A percentile compares a stretch with the other conserved stretches of the same genome.
These are phyloP conservation scores for Ophiostoma quercus DNA, from an alignment of 2,329 filamentous ascomycete genomes.

Conservation along the genomic window DNA sequence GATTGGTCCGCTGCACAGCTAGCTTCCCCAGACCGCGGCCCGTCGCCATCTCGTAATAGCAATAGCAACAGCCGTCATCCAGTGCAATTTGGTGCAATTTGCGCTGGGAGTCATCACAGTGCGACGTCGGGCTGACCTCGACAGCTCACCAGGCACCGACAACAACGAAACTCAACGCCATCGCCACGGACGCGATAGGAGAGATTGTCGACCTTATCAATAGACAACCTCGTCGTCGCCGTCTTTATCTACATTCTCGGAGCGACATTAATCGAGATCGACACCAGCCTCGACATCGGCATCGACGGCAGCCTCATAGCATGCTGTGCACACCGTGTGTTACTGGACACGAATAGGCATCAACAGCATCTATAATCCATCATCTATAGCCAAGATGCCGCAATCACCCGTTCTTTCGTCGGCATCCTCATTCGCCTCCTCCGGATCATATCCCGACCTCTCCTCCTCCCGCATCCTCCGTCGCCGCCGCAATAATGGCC, in stretches of 20 bases:
- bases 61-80: constrained; percentile 11
- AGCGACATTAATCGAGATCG: not conserved
- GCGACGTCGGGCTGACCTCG: not conserved
- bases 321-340: not conserved
- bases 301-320: not conserved
- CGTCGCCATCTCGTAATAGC: constrained; percentile 12
- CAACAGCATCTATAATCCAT: not conserved
- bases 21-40: constrained; percentile 20
- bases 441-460: constrained; percentile 22
- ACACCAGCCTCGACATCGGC: not conserved
- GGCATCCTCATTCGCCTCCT: constrained; percentile 21
- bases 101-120: constrained; percentile 2
- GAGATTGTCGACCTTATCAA: not conserved
- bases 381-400: constrained; percentile 15
- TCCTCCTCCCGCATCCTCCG: constrained; percentile 19
- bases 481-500: constrained; percentile 21
- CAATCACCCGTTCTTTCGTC: constrained; percentile 19
- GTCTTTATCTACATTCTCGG: not conserved
- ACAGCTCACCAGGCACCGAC: not conserved
- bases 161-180: not conserved
- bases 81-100: not conserved
- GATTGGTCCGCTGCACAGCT: constrained; percentile 12
- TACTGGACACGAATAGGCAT: not conserved
- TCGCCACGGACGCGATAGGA: not conserved
- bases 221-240: not conserved